Base-by-base conservation (phyloP, 768 basidiomycete genomes). In the Asterophora lycoperdoides region DNA sequence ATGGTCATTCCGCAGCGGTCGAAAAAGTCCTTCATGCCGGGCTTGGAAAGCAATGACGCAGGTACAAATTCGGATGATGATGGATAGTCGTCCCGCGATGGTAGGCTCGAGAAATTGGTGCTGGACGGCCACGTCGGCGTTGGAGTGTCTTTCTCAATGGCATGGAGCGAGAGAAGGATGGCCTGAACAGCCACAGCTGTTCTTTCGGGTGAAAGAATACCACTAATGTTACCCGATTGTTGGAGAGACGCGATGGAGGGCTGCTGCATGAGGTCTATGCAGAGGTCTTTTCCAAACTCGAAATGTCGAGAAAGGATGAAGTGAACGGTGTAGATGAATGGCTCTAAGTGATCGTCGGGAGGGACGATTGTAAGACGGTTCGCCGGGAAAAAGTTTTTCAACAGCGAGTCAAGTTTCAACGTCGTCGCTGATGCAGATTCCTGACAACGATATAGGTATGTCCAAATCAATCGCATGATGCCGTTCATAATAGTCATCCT, bases 381-480 rank as follows among this genome's bases (percentile, higher is more conserved):
- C 4, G 80, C 60, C 5, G 93, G 91, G 62, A 93, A 91, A 64
- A 94, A 85, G 44, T 83, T 73, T 56, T 83, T 89, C 42, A 89
- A 60, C 33, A 94, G 59, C 0, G 66, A 68, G 53, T 96, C 93
- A 34, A 97, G 67, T 60, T 86, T 91, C 23, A 81, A 69, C n/a
- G 83, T 80, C n/a, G 82, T 83, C 2, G 88, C 85, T 0, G 93
- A 88, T 1, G 80, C 70, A 5, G 87, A 77, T 64, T 97, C 94
- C 54, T 86, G 83, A 60, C 92, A 94, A 13, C 94, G 85, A 61
- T 91, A 94, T n/a, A 96, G 73, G 64, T 96, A 97, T 2, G 93
- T 90, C 94, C 93, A 97, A 29, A 93, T 68, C 35, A 96, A 66
- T 8, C 94, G 83, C 53, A 92, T 63, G 48, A 89, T 79, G 10